Evolutionary conservation across 2,329 filamentous ascomycete species (phyloP), one percentile per base, ranked within the genome.

Genomic region (Zasmidium angulare): DNA sequence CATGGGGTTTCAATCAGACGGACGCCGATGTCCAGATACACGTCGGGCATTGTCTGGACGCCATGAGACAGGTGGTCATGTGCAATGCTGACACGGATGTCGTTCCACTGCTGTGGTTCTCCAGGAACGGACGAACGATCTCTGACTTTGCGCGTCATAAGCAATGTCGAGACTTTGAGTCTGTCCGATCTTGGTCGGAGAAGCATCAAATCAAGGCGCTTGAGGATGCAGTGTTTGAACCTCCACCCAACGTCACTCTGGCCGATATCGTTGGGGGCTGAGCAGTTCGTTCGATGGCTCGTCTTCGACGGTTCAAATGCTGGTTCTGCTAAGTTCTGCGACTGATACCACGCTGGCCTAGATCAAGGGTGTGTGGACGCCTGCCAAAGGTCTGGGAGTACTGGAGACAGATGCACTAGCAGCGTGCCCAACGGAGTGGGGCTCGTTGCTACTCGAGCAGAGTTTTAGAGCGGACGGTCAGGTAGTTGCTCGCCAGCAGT

Each of bases 81-180:
- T 53, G 50, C 22, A 22, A 53, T 20, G 50, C 22, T 9, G 50
- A 53, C 21, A 19, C 22, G 19, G 26, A 40, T 20, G 19, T 53
- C 4, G 29, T 53, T 17, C 29, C 29, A 10, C 36, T 53, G 14
- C 29, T 40, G 4, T 19, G 20, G 3, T n/a, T n/a, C n/a, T 2
- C 20, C n/a, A 20, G 23, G 14, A 19, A 36, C 7, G 49, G n/a
- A 29, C 49, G 29, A 3, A 24, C 21, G n/a, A 36, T 53, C n/a
- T 31, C 24, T 17, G 50, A 53, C 23, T 43, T 53, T 22, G 29
- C 50, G 12, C 10, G 26, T 3, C 19, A 22, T 2, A 53, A 53
- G 31, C 50, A 53, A 19, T 53, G 50, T 22, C 19, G 50, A 14
- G 43, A 53, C 21, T 53, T 40, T 12, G 26, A 53, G 14, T 53